Base-by-base conservation (phyloP, 2,329 filamentous ascomycete genomes). In the Fusarium setosum region DNA sequence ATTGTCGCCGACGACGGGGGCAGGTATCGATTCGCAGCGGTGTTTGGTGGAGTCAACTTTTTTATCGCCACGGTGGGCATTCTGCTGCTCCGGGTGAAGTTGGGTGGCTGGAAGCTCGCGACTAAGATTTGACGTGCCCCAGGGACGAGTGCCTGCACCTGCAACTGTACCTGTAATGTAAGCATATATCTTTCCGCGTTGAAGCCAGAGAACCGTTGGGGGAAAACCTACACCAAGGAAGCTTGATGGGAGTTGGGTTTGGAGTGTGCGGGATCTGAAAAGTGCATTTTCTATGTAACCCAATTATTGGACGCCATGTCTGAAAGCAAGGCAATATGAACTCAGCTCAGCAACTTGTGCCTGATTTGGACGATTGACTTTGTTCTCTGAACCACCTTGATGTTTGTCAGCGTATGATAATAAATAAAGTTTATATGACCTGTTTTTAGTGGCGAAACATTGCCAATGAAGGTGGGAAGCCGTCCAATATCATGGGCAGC, bases 41-140 rank as follows among this genome's bases (percentile, higher is more conserved):
- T 63, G 7, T 65, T 67, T 55, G 32, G 59, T 18, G 63, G 65
- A 12, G 40, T 66, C 23, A 66, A 61, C 49, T 63, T 66, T 20
- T 17, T 59, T 7, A 49, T 68, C n/a, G 63, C 65, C 10, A 42
- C 31, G 5, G 12, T 56, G 18, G 64, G 64, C 10, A 54, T 67
- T n/a, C 56, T 23, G 13, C 38, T 59, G 40, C 48, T 67, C 12
- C 58, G 66, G 15, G 54, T 59, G 24, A 59, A 48, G 35, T 49
- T 69, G 32, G 61, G 38, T 18, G 64, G 64, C 4, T 65, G 58
- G 64, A 61, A 63, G 24, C 18, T 61, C 12, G 26, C 49, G 3
- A 31, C 47, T 13, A 59, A 57, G 23, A 61, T 63, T 40, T 68
- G 31, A 45, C 26, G n/a, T n/a, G 45, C 21, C 49, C 12, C 38